Evolutionary conservation across 139 green algal species (phyloP).

Genomic region (Cymbomonas tetramitiformis): DNA sequence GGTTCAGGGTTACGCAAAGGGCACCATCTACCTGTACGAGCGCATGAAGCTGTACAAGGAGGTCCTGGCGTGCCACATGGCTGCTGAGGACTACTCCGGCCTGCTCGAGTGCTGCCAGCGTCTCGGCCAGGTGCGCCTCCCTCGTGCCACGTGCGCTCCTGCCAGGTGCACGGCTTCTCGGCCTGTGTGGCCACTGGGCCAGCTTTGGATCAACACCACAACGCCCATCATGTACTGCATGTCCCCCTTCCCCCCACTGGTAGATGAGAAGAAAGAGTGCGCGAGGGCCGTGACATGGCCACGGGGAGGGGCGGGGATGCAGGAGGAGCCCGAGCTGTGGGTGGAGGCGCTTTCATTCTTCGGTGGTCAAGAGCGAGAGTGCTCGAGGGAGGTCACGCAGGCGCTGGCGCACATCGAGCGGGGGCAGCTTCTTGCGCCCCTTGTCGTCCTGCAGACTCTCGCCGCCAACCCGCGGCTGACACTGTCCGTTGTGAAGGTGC

Average conservation of each 20-base stretch:
- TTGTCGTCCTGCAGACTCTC: slow-evolving; percentile 76
- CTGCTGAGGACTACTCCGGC: slow-evolving; percentile 38
- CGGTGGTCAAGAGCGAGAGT: too few species aligned
- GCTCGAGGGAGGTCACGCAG: too few species aligned
- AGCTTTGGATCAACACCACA: too few species aligned
- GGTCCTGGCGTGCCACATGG: slow-evolving; percentile 46
- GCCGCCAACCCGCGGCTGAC: slow-evolving; percentile 48
- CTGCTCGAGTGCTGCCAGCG: slow-evolving; percentile 55
- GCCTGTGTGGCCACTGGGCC: too few species aligned
- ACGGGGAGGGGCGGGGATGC: too few species aligned
- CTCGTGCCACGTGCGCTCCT: slow-evolving; percentile 27
- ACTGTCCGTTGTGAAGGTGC: slow-evolving; percentile 47
- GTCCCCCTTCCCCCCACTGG: too few species aligned
- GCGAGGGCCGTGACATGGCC: too few species aligned
- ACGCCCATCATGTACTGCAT: too few species aligned
- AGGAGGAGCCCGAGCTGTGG: too few species aligned
- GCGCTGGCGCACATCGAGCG: slow-evolving; percentile 64
- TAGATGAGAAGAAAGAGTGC: too few species aligned
- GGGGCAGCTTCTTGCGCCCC: slow-evolving; percentile 58
- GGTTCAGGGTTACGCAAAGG: slow-evolving; percentile 44
- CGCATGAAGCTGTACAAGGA: slow-evolving; percentile 57
- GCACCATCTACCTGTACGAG: slow-evolving; percentile 80
- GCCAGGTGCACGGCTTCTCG: too few species aligned
- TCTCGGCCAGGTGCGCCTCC: slow-evolving; percentile 46
- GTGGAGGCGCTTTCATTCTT: too few species aligned